Percentiles rank a stretch among this genome's conserved stretches.
These are phyloP conservation scores for Dentipellis sp. DNA, from an alignment of 768 basidiomycete species.

Conservation along the genomic window DNA sequence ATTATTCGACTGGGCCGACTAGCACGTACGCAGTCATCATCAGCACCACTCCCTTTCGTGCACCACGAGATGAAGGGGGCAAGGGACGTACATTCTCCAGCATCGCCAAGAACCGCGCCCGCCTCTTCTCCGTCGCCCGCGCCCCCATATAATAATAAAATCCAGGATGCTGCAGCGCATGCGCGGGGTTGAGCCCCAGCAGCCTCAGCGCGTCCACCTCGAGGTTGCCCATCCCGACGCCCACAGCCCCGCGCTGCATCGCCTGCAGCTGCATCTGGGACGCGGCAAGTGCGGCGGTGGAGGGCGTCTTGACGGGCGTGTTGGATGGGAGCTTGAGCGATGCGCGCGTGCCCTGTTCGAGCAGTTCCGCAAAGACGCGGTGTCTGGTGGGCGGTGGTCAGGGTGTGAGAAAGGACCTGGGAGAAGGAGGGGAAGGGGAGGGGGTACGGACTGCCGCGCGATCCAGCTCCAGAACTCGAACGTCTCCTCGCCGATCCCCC, in stretches of 20 bases:
- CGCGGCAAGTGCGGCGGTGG: conserved; percentile 18
- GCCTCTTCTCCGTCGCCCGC: conserved; percentile 69
- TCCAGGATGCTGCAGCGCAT: conserved; percentile 83
- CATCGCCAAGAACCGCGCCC: conserved; percentile 54
- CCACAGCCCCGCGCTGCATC: neutral
- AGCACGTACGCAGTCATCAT: neutral
- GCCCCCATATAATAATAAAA: conserved; percentile 91
- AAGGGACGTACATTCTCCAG: conserved; percentile 45
- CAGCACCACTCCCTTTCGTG: no score
- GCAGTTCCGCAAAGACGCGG: conserved; percentile 82
- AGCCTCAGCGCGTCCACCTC: conserved; percentile 54
- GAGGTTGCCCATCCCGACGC: conserved; percentile 19
- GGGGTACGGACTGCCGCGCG: conserved; percentile 68
- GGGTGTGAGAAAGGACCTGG: no score
- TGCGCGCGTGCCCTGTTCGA: conserved; percentile 70
- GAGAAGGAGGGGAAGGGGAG: neutral
- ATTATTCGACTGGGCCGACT: conserved; percentile 14
- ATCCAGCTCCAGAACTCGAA: conserved; percentile 99
- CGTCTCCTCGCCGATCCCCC: conserved; percentile 95
- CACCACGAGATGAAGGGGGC: no score
- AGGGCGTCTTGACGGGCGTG: conserved; percentile 25
- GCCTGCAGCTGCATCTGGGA: conserved; percentile 17
- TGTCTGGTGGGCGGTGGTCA: conserved; percentile 41
- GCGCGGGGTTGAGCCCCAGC: conserved; percentile 69
- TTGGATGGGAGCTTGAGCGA: conserved; percentile 56